These are phyloP conservation scores for Coprinellus aureogranulatus DNA, from an alignment of 768 basidiomycete species.

Conservation along the genomic window DNA sequence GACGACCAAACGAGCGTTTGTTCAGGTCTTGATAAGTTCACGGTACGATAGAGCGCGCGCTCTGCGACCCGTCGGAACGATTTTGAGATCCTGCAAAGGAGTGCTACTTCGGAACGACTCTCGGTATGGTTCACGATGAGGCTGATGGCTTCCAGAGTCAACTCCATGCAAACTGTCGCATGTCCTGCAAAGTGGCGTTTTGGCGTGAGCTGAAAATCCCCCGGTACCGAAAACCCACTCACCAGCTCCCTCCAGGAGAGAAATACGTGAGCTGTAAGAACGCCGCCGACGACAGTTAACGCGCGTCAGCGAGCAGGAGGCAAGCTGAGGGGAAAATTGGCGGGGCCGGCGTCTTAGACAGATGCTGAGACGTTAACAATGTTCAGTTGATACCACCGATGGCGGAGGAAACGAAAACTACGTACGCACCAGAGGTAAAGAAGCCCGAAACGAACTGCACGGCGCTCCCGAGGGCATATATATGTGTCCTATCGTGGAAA, in stretches of 20 bases:
- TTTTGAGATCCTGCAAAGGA: slow-evolving; percentile 58
- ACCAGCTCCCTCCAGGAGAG: slow-evolving; percentile 29
- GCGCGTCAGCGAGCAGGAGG: slow-evolving; percentile 8
- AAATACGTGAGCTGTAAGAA: slow-evolving; percentile 8
- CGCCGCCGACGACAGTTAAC: slow-evolving; percentile 1
- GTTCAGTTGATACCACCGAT: slow-evolving; percentile 4
- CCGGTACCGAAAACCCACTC: slow-evolving; percentile 8
- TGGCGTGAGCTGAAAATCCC: slow-evolving; percentile 1
- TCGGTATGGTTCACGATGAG: slow-evolving; percentile 53
- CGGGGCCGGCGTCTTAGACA: slow-evolving; percentile 5
- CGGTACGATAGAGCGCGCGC: slow-evolving; percentile 56
- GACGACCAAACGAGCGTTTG: slow-evolving; percentile 44
- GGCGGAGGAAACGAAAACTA: slow-evolving; percentile 1
- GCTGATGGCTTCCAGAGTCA: slow-evolving; percentile 58
- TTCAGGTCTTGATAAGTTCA: slow-evolving; percentile 42
- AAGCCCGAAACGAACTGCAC: slow-evolving; percentile 25
- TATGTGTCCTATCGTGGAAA: slow-evolving; percentile 41
- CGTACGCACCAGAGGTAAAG: slow-evolving; percentile 11
- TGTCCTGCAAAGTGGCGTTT: slow-evolving; percentile 31
- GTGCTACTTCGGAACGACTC: slow-evolving; percentile 52
- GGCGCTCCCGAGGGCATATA: slow-evolving; percentile 33
- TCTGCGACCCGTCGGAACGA: slow-evolving; percentile 55
- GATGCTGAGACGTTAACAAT: slow-evolving; percentile 3
- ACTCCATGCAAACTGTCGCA: slow-evolving; percentile 50
- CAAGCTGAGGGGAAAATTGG: slow-evolving; percentile 6